Conservation (phyloP, 2,329 filamentous ascomycete species). For the Ceratocystis lukuohia region DNA sequence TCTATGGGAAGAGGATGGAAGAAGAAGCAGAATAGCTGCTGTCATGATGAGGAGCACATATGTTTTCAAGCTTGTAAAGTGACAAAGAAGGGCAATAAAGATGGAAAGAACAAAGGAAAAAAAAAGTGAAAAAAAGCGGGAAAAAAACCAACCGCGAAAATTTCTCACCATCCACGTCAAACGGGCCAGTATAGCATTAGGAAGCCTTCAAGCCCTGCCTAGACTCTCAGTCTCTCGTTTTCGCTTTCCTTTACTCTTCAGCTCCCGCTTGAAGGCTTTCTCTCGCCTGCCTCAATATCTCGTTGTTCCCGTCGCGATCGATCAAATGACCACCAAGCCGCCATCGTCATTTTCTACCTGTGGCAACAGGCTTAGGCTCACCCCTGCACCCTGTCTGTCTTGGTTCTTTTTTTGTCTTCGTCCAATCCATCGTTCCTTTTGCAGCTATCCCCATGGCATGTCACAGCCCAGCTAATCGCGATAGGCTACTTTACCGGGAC, state of each 20-base stretch:
- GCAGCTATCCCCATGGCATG: background rate
- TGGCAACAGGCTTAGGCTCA: background rate
- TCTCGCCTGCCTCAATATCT: background rate
- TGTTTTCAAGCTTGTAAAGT: no score
- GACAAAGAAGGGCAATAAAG: no score
- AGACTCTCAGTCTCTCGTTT: background rate
- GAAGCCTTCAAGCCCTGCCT: background rate
- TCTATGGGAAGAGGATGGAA: background rate
- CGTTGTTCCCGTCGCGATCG: background rate
- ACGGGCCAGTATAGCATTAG: background rate
- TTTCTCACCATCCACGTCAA: background rate
- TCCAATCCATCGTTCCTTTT: background rate
- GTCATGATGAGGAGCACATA: no score
- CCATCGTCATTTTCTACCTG: background rate
- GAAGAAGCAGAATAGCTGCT: no score
- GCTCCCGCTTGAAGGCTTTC: no score
- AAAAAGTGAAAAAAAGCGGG: background rate
- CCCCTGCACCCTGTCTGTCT: background rate
- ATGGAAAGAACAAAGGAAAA: no score
- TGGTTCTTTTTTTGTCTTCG: background rate
- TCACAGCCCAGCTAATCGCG: background rate
- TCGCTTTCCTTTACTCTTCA: background rate
- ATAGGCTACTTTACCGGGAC: background rate
- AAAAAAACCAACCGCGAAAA: background rate
- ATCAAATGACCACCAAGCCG: no score